Percentiles rank a stretch among this genome's conserved stretches.
phyloP scores from a whole-genome alignment of 2,329 filamentous ascomycete genomes.

The Nemania sp. region DNA sequence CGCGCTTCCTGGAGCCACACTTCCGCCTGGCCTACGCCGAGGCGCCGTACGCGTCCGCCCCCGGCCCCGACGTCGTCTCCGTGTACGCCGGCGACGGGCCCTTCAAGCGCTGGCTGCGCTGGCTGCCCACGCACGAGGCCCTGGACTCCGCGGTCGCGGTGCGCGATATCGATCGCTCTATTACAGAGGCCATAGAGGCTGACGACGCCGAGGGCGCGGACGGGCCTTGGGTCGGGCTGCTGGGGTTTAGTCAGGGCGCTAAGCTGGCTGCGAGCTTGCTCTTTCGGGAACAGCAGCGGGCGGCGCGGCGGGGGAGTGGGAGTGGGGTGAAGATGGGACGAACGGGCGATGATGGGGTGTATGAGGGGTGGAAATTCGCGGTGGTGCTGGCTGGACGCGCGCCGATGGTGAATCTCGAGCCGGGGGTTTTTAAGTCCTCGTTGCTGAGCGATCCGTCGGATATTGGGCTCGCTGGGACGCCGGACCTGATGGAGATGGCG shows the following conservation, averaged over 20 bases:
- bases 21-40: constrained; percentile 81
- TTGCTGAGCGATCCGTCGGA: constrained; percentile 46
- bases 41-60: constrained; percentile 71
- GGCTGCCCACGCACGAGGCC: constrained; percentile 66
- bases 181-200: constrained; percentile 61
- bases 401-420: constrained; percentile 67
- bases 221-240: constrained; percentile 69
- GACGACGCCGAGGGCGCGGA: constrained; percentile 64
- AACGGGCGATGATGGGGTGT: constrained; percentile 46
- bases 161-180: constrained; percentile 55
- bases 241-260: constrained; percentile 77
- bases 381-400: constrained; percentile 72
- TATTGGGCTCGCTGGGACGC: constrained; percentile 58
- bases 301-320: constrained; percentile 24
- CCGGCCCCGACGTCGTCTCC: constrained; percentile 71
- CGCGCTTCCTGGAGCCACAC: constrained; percentile 59
- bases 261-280: constrained; percentile 71
- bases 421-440: constrained; percentile 48
- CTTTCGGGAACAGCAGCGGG: constrained; percentile 69
- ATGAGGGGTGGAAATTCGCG: constrained; percentile 66
- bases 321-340: not conserved
- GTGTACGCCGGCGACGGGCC: constrained; percentile 76
- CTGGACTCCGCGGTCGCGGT: constrained; percentile 58
- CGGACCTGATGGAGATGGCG: constrained; percentile 55
- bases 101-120: constrained; percentile 73